Evolutionary conservation across 176 grass and related monocot genomes (phyloP).

Genomic region (Poa annua): DNA sequence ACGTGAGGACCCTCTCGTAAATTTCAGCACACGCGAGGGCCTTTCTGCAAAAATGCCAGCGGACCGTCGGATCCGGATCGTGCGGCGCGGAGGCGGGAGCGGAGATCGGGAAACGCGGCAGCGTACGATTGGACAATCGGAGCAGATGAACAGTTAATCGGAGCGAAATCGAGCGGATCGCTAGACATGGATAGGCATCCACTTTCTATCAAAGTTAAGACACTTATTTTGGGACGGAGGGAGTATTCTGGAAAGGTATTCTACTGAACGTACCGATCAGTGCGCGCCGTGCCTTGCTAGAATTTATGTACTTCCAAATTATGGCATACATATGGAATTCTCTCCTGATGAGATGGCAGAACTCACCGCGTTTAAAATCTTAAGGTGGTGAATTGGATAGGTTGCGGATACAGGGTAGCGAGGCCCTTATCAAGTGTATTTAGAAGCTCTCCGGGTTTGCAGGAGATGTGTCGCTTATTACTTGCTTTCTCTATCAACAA

Average conservation of each 20-base stretch:
- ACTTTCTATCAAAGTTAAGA: too few relatives aligned
- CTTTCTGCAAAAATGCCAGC: too few relatives aligned
- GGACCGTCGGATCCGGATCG: too few relatives aligned
- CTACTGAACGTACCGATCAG: neutral
- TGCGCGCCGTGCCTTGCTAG: neutral
- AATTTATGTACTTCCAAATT: neutral
- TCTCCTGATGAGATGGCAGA: neutral
- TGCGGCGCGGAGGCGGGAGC: too few relatives aligned
- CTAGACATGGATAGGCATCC: too few relatives aligned
- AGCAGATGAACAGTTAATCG: too few relatives aligned
- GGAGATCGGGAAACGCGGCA: too few relatives aligned
- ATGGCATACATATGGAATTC: neutral
- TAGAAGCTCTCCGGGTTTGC: neutral
- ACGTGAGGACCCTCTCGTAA: too few relatives aligned
- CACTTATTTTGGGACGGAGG: too few relatives aligned
- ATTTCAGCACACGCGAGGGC: too few relatives aligned
- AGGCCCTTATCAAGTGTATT: neutral
- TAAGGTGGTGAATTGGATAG: neutral
- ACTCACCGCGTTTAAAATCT: slow-evolving; percentile 1
- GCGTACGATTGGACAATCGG: too few relatives aligned
- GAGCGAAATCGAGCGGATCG: too few relatives aligned
- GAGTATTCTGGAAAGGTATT: neutral
- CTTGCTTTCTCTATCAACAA: neutral
- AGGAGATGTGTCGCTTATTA: neutral
- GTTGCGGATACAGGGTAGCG: neutral